Evolutionary conservation across 768 basidiomycete species (phyloP).

Genomic region (Russula sp.): DNA sequence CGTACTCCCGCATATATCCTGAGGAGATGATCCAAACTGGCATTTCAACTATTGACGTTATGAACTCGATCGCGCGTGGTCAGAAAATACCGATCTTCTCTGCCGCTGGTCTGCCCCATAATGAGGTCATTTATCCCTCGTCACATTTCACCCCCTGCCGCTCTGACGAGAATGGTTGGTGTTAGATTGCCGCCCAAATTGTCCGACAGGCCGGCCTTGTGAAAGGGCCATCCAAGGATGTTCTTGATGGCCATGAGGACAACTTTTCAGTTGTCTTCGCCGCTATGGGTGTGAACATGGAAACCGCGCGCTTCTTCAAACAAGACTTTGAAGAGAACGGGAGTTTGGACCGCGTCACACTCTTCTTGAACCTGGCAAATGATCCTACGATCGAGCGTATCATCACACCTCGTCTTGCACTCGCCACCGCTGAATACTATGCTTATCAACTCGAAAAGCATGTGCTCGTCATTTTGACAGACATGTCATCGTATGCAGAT

Average conservation of each 20-base stretch:
- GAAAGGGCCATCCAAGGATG: constrained; percentile 92
- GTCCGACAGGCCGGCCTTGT: constrained; percentile 98
- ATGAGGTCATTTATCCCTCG: constrained; percentile 58
- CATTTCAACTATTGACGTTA: constrained; percentile 95
- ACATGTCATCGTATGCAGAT: constrained; percentile 98
- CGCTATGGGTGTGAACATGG: constrained; percentile 99
- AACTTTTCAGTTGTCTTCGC: constrained; percentile 99
- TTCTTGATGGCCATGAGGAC: constrained; percentile 98
- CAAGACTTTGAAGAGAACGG: constrained; percentile 99
- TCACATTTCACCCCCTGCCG: constrained; percentile 12
- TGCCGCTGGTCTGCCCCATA: constrained; percentile 96
- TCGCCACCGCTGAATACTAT: constrained; percentile 99
- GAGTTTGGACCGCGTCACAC: constrained; percentile 90
- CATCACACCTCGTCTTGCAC: constrained; percentile 94
- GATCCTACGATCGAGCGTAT: constrained; percentile 99
- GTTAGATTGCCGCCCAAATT: constrained; percentile 97
- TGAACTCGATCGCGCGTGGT: constrained; percentile 99
- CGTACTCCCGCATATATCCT: constrained; percentile 96
- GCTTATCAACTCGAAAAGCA: constrained; percentile 99
- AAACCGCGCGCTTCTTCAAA: constrained; percentile 99
- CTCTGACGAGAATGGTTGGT: constrained; percentile 1
- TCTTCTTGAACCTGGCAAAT: constrained; percentile 98
- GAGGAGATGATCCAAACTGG: constrained; percentile 99
- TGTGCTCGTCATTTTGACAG: constrained; percentile 96
- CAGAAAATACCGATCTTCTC: constrained; percentile 99